A percentile compares a stretch with the other conserved stretches of the same genome.
phyloP scores from a whole-genome alignment of 257 asterid species.

The Cynanchum wilfordii region DNA sequence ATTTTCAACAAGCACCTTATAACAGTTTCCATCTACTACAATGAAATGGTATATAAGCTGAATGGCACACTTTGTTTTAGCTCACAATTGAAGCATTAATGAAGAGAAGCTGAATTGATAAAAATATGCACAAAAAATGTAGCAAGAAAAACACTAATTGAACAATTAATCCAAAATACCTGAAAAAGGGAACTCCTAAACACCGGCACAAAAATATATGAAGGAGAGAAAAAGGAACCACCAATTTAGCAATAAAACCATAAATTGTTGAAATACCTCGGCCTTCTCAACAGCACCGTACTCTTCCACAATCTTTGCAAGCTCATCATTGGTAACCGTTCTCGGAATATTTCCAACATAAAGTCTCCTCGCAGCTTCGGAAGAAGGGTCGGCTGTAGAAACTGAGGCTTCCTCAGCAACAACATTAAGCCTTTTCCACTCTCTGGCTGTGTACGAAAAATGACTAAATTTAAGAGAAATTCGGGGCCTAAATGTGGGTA shows the following conservation, averaged over 20 bases:
- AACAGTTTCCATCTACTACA: not conserved
- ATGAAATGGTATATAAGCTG: not conserved
- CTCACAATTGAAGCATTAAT: not conserved
- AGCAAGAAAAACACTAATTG: not conserved
- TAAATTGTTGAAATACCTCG: conserved; percentile 43
- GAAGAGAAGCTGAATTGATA: not conserved
- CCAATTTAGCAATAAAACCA: not conserved
- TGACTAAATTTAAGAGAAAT: conserved; percentile 27
- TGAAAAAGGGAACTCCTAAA: not conserved
- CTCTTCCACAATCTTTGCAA: conserved; percentile 62
- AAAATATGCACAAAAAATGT: not conserved
- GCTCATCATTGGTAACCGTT: conserved; percentile 63
- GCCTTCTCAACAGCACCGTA: conserved; percentile 82
- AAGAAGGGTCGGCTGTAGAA: conserved; percentile 55
- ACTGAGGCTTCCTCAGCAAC: conserved; percentile 58
- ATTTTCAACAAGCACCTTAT: not conserved
- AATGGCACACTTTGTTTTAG: too few relatives aligned
- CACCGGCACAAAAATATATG: too few relatives aligned
- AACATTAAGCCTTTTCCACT: conserved; percentile 30
- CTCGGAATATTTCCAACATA: conserved; percentile 87
- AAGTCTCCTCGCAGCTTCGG: conserved; percentile 54
- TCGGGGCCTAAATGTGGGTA: conserved; percentile 21
- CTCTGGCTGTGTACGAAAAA: conserved; percentile 5
- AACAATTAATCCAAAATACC: not conserved
- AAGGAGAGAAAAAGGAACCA: not conserved